Percentiles rank a stretch among this genome's conserved stretches.
Evolutionary conservation across 1,284 basidiomycete genomes (phyloP).

Genomic region (Microstroma glucosiphilum): DNA sequence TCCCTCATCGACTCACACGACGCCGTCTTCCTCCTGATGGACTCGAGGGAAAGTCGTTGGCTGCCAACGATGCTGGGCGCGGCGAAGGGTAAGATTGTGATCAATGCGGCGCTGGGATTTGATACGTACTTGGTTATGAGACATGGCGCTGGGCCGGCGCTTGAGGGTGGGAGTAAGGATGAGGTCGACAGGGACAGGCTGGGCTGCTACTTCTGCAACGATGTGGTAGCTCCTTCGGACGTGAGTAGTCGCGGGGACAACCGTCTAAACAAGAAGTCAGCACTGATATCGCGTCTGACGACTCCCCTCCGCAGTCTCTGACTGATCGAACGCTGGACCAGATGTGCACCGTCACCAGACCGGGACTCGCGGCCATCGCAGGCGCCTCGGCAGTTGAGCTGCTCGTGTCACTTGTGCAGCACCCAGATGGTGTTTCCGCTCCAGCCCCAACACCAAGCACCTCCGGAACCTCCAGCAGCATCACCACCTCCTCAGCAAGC

Average conservation of each 20-base stretch:
- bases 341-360: conserved; percentile 98
- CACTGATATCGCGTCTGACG: neutral
- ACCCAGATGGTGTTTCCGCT: conserved; percentile 50
- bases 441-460: neutral
- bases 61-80: conserved; percentile 81
- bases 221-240: conserved; percentile 90
- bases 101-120: conserved; percentile 93
- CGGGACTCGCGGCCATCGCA: conserved; percentile 86
- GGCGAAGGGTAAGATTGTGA: conserved; percentile 76
- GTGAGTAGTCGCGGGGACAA: conserved; percentile 53
- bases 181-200: conserved; percentile 33
- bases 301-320: conserved; percentile 59
- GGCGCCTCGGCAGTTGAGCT: conserved; percentile 86
- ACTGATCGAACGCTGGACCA: conserved; percentile 93
- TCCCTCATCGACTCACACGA: conserved; percentile 75
- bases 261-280: neutral
- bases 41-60: conserved; percentile 92
- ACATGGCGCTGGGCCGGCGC: conserved; percentile 64
- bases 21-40: conserved; percentile 90
- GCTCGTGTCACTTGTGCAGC: conserved; percentile 79
- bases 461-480: conserved; percentile 47
- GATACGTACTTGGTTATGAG: conserved; percentile 96
- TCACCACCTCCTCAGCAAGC: neutral
- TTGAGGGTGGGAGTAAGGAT: neutral
- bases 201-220: conserved; percentile 97